Base-by-base conservation (phyloP, 345 rosid species). In the Psidium guajava region DNA sequence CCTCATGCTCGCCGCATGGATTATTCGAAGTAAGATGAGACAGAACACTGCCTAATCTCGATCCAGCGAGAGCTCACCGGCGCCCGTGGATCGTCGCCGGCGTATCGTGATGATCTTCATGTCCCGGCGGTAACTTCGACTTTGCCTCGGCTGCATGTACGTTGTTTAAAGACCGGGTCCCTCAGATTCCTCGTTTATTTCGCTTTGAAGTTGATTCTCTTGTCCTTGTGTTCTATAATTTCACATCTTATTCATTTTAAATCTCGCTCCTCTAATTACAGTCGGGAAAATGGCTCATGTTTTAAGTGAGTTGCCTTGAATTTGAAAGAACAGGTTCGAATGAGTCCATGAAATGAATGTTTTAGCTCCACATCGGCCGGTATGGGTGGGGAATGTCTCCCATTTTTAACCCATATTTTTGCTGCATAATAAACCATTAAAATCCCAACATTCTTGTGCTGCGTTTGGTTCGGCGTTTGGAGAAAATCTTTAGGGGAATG, bases 1-100 rank as follows among this genome's bases (percentile, higher is more conserved):
- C 74, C 0, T 15, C 42, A 0, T 6, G 11, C 0, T 0, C 25
- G 36, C 9, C 73, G 32, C 2, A 13, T 0, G 9, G 8, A 1
- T 1, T 59, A 18, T 59, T 59, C 18, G 7, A 5, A 28, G 0
- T n/a, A 59, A 13, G 36, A 11, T 6, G 25, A 15, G 36, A 59
- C 0, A 8, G 73, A 27, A 59, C 0, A 4, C 73, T 59, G 73
- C 73, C 73, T 13, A 59, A 59, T 59, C 73, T 59, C 36, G 73
- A 59, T 59, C 36, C 73, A 27, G 73, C 73, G 1, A n/a, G 5
- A 27, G n/a, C 0, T 59, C 69, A 0, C 15, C 36, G 36, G 69
- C 0, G 69, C 18, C 69, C 69, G 28, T 12, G 69, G 36, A n/a
- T n/a, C 6, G 0, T n/a, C 36, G 13, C 73, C 20, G 27, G 27